These are phyloP conservation scores for Houttuynia cordata DNA, from an alignment of 164 flowering plant species.

Conservation along the genomic window DNA sequence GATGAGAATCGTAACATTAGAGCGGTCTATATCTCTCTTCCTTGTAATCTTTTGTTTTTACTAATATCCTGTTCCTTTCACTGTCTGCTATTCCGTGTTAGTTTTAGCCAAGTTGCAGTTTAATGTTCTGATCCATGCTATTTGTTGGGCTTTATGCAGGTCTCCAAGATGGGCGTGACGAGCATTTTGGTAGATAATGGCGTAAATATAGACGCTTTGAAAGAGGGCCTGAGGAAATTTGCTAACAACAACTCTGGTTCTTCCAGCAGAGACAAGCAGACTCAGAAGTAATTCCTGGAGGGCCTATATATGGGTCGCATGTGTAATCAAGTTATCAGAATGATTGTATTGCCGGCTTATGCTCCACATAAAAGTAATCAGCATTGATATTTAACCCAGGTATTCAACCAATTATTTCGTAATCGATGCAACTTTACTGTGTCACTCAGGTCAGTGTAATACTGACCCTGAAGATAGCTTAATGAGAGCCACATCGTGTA, in stretches of 20 bases:
- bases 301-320: no score
- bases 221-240: constrained; percentile 53
- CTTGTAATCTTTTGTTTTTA: no score
- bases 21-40: constrained; percentile 34
- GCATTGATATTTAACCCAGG: no score
- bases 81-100: no score
- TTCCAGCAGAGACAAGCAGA: constrained; percentile 13
- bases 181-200: constrained; percentile 73
- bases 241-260: constrained; percentile 27
- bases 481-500: no score
- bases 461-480: no score
- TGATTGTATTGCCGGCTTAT: no score
- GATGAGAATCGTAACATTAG: constrained; percentile 84
- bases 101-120: background rate
- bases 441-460: no score
- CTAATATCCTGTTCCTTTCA: background rate
- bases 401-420: no score
- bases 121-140: background rate
- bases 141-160: constrained; percentile 30
- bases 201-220: constrained; percentile 60
- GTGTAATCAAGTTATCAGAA: no score
- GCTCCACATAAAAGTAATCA: no score
- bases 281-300: background rate
- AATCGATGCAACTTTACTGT: no score
- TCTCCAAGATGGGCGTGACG: constrained; percentile 80